Percentiles rank a stretch among this genome's conserved stretches.
Conservation (phyloP, 2,329 filamentous ascomycete species). For the Madurella fahalii region DNA sequence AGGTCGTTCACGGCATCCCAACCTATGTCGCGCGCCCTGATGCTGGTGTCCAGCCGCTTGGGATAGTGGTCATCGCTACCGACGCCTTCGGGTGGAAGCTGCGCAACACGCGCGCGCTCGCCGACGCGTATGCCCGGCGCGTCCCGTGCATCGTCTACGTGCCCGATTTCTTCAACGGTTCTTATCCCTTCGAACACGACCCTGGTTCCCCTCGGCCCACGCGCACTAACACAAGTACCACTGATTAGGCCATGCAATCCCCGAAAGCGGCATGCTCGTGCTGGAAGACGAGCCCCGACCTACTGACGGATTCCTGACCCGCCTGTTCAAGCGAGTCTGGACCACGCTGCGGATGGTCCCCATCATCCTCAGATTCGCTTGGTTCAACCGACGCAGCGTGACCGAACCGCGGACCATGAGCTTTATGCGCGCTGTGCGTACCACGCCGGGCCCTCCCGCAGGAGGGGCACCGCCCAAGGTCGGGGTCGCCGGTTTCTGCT, state of each 20-base stretch:
- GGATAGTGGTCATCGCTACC: slow-evolving; percentile 45
- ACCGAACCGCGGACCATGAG: slow-evolving; percentile 31
- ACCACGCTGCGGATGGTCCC: slow-evolving; percentile 4
- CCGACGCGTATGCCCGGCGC: slow-evolving; percentile 45
- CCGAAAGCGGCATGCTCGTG: slow-evolving; percentile 1
- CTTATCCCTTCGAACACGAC: not conserved
- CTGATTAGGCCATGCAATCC: slow-evolving; percentile 11
- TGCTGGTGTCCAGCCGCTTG: slow-evolving; percentile 32
- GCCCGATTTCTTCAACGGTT: slow-evolving; percentile 50
- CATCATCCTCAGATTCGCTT: slow-evolving; percentile 4
- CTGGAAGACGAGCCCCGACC: slow-evolving; percentile 4
- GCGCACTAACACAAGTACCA: not conserved
- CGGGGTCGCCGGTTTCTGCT: slow-evolving; percentile 50
- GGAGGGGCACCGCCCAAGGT: slow-evolving; percentile 34
- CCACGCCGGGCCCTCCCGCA: not conserved
- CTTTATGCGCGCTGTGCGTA: slow-evolving; percentile 35
- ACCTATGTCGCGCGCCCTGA: slow-evolving; percentile 41
- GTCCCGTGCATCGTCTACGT: slow-evolving; percentile 44
- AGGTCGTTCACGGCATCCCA: slow-evolving; percentile 40
- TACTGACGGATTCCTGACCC: not conserved
- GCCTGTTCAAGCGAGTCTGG: not conserved
- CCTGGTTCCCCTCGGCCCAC: not conserved
- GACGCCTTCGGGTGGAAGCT: slow-evolving; percentile 50
- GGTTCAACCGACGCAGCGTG: slow-evolving; percentile 9
- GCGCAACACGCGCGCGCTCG: slow-evolving; percentile 44